These are phyloP conservation scores for rapeseed (Brassica napus) DNA, from an alignment of 345 rosid species.

Conservation along the genomic window DNA sequence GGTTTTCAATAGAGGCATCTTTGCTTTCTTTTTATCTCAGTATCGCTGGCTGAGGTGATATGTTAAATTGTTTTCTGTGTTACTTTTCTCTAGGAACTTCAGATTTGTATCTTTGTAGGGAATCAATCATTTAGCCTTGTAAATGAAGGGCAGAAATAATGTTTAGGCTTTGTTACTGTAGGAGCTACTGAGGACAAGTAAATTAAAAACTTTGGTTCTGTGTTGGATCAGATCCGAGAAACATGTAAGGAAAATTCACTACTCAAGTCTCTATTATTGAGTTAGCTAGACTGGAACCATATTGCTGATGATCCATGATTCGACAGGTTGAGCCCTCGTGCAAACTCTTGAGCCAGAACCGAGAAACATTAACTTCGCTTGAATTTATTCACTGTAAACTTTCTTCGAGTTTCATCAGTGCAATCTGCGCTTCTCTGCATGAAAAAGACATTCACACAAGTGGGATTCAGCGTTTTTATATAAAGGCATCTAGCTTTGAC, in stretches of 20 bases:
- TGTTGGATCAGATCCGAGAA: constrained; percentile 66
- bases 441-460: constrained; percentile 40
- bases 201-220: constrained; percentile 61
- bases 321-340: constrained; percentile 70
- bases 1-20: not conserved
- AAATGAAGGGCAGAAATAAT: not conserved
- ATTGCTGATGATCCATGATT: constrained; percentile 27
- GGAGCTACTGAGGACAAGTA: constrained; percentile 64
- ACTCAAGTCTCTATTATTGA: constrained; percentile 13
- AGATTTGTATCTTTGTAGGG: constrained; percentile 12
- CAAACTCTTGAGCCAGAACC: constrained; percentile 66
- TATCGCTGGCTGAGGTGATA: not conserved
- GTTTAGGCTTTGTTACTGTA: constrained; percentile 39
- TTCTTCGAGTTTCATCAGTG: constrained; percentile 50
- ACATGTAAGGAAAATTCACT: constrained; percentile 57
- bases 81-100: constrained; percentile 10
- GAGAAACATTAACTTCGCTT: constrained; percentile 63
- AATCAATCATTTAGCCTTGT: constrained; percentile 6
- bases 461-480: constrained; percentile 55
- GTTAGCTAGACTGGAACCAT: not conserved
- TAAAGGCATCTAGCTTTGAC: constrained; percentile 58
- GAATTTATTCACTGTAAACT: constrained; percentile 79
- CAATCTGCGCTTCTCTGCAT: constrained; percentile 53
- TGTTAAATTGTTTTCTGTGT: not conserved
- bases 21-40: not conserved